phyloP scores from a whole-genome alignment of 1,284 basidiomycete genomes.

The Irpex lacteus region DNA sequence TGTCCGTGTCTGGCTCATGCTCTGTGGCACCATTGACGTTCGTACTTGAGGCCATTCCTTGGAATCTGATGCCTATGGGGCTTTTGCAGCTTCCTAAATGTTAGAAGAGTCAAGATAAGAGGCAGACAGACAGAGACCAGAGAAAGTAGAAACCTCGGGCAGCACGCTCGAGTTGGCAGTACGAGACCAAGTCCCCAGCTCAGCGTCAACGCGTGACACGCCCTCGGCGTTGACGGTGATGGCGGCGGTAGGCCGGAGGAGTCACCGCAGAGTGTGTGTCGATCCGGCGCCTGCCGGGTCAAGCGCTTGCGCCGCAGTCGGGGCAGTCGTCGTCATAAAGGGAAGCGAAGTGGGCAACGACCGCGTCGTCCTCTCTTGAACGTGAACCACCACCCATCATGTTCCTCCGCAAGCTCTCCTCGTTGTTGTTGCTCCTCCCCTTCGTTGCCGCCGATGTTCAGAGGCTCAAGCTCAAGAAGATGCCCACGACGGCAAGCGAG shows the following conservation, averaged over 20 bases:
- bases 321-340: constrained; percentile 12
- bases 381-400: constrained; percentile 42
- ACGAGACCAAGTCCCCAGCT: neutral
- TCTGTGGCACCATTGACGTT: constrained; percentile 4
- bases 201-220: neutral
- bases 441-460: constrained; percentile 71
- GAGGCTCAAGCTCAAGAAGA: constrained; percentile 86
- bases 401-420: constrained; percentile 59
- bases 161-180: neutral
- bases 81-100: neutral
- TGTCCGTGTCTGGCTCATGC: constrained; percentile 1
- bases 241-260: neutral
- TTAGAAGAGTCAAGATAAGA: constrained; percentile 1
- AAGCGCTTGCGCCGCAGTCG: constrained; percentile 13
- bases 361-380: constrained; percentile 25
- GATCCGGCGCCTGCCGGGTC: constrained; percentile 6
- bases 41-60: constrained; percentile 8
- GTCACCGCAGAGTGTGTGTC: neutral
- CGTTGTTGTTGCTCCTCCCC: constrained; percentile 62
- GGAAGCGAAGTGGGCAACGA: constrained; percentile 2
- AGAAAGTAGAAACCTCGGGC: neutral
- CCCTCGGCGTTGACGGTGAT: neutral
- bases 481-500: constrained; percentile 58
- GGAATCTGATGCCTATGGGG: too few species aligned
- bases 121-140: neutral